phyloP scores from a whole-genome alignment of 2,329 filamentous ascomycete species.

The Aureobasidium melanogenum region DNA sequence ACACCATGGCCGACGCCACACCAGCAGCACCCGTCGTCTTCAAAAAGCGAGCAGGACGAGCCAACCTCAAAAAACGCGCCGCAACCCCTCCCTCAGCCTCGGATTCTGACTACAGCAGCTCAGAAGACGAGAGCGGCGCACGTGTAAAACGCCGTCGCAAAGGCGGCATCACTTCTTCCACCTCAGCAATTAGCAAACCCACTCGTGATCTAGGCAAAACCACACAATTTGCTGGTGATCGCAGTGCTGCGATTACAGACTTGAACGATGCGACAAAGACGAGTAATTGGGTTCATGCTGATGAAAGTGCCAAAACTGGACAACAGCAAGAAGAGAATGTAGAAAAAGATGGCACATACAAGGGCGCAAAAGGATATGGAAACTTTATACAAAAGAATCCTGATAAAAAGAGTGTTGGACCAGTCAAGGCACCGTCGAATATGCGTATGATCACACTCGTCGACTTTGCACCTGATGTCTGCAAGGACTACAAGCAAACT shows the following conservation, averaged over 20 bases:
- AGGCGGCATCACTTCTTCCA: conserved; percentile 55
- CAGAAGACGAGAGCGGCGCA: conserved; percentile 65
- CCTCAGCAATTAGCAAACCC: conserved; percentile 37
- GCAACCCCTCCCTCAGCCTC: conserved; percentile 63
- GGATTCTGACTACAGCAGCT: conserved; percentile 56
- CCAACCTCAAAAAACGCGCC: conserved; percentile 71
- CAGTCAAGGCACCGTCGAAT: conserved; percentile 80
- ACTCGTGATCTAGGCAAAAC: conserved; percentile 24
- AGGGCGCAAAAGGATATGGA: conserved; percentile 61
- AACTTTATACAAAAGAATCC: conserved; percentile 76
- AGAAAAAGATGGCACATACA: conserved; percentile 57
- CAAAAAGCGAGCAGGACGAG: conserved; percentile 78
- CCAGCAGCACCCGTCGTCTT: conserved; percentile 49
- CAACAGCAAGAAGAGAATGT: conserved; percentile 18
- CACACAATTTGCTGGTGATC: conserved; percentile 48
- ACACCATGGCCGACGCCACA: conserved; percentile 24
- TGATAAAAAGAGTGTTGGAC: conserved; percentile 64
- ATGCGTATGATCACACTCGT: conserved; percentile 83
- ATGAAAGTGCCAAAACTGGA: conserved; percentile 22
- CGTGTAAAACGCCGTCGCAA: conserved; percentile 72
- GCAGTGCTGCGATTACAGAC: conserved; percentile 52
- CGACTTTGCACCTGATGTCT: conserved; percentile 87
- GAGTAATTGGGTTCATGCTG: conserved; percentile 81
- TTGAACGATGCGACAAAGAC: conserved; percentile 85
- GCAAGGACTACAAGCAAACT: conserved; percentile 86